A percentile compares a stretch with the other conserved stretches of the same genome.
Conservation (phyloP, 169 alveolate genomes). For the Cryptosporidium sp. region DNA sequence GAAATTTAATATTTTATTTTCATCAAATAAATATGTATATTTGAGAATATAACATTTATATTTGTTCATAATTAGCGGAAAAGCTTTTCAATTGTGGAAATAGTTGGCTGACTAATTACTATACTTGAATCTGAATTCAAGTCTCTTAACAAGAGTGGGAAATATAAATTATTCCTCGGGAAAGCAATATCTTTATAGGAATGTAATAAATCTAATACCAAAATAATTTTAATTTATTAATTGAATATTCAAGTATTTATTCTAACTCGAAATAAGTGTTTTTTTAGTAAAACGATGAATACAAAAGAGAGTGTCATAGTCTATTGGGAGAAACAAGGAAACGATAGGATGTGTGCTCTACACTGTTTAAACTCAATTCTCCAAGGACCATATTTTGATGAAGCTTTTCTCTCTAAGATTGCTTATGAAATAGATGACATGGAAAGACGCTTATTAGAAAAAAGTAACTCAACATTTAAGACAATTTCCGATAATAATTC, state of each 20-base stretch:
- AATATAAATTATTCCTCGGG: not conserved
- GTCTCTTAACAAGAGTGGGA: not conserved
- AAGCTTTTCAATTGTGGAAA: not conserved
- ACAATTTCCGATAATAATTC: slow-evolving; percentile 77
- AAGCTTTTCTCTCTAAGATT: slow-evolving; percentile 81
- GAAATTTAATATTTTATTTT: not conserved
- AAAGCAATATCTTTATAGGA: not conserved
- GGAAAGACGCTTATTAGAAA: slow-evolving; percentile 69
- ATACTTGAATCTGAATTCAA: not conserved
- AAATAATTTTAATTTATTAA: not conserved
- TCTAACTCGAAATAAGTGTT: not conserved
- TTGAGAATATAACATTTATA: not conserved
- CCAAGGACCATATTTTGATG: slow-evolving; percentile 86
- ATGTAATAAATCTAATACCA: not conserved
- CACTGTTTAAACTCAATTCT: slow-evolving; percentile 89
- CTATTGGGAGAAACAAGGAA: slow-evolving; percentile 92
- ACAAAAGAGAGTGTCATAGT: slow-evolving; percentile 69
- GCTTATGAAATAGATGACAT: slow-evolving; percentile 83
- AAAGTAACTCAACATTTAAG: slow-evolving; percentile 28
- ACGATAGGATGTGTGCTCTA: slow-evolving; percentile 90
- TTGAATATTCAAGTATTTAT: not conserved
- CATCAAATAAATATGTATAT: slow-evolving; percentile 3
- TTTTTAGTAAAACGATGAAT: not conserved
- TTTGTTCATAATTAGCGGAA: not conserved
- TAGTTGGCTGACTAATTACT: not conserved